Percentiles rank a stretch among this genome's conserved stretches.
phyloP scores from a whole-genome alignment of 495 filamentous ascomycete species.

The Penicillium soppii region DNA sequence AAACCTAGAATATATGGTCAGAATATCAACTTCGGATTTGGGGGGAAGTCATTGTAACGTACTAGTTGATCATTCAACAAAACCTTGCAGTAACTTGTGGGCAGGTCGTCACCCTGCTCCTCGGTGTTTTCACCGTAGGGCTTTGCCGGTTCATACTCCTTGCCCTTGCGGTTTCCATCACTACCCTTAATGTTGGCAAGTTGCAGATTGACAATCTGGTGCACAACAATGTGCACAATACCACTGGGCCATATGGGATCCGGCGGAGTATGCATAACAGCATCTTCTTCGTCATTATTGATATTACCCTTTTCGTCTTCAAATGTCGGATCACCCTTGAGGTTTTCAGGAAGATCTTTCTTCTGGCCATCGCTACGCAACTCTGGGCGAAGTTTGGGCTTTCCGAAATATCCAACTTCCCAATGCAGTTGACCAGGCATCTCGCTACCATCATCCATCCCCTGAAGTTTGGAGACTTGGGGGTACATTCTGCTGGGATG shows the following conservation, averaged over 20 bases:
- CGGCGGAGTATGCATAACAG: conserved; percentile 83
- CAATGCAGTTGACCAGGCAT: conserved; percentile 95
- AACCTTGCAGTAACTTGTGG: conserved; percentile 90
- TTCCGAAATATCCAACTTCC: conserved; percentile 93
- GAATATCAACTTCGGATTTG: not conserved
- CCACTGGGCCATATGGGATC: conserved; percentile 94
- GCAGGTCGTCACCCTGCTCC: conserved; percentile 73
- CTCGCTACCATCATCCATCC: conserved; percentile 74
- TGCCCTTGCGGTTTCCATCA: conserved; percentile 63
- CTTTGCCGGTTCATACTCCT: conserved; percentile 88
- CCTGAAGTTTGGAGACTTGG: conserved; percentile 79
- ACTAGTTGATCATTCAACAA: conserved; percentile 83
- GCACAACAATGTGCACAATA: conserved; percentile 77
- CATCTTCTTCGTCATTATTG: conserved; percentile 74
- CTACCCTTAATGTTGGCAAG: conserved; percentile 70
- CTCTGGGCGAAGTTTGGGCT: conserved; percentile 79
- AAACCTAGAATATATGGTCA: conserved; percentile 47
- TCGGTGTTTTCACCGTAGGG: conserved; percentile 80
- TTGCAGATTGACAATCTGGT: conserved; percentile 94
- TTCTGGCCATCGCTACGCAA: conserved; percentile 85
- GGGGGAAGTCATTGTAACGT: conserved; percentile 13
- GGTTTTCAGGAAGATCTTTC: conserved; percentile 64
- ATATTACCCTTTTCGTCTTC: conserved; percentile 88
- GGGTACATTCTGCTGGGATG: conserved; percentile 90
- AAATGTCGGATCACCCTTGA: conserved; percentile 72